These are phyloP conservation scores for Colletotrichum viniferum DNA, from an alignment of 2,329 filamentous ascomycete genomes.

Conservation along the genomic window DNA sequence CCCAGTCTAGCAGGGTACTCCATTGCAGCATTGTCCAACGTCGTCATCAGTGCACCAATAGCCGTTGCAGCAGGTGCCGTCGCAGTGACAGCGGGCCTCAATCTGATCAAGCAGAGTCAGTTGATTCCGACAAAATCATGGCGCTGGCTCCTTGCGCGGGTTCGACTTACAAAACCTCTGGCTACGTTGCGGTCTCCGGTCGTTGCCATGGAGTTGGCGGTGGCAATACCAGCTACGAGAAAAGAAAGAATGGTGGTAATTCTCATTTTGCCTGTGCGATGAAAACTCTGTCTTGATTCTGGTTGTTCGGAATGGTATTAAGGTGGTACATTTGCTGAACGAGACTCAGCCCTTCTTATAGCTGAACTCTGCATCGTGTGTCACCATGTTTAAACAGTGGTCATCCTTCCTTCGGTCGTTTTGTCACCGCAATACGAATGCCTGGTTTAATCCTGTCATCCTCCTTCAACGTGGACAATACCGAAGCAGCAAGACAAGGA, in stretches of 20 bases:
- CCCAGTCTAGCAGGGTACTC: not conserved
- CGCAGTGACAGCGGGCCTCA: constrained; percentile 1
- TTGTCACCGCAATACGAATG: not conserved
- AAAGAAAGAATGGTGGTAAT: not conserved
- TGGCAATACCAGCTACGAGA: not conserved
- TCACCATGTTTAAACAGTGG: not conserved
- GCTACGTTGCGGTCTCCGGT: not conserved
- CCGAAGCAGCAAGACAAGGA: not conserved
- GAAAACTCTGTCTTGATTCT: not conserved
- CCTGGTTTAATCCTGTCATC: not conserved
- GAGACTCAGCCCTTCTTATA: not conserved
- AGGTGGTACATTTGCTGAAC: not conserved
- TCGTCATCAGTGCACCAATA: constrained; percentile 3
- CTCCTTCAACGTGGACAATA: not conserved
- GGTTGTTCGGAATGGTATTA: not conserved
- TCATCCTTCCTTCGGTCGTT: not conserved
- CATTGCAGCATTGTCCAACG: not conserved
- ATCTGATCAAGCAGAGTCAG: not conserved
- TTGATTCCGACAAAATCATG: not conserved
- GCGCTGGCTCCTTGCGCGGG: not conserved
- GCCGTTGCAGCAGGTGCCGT: not conserved
- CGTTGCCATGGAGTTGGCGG: not conserved
- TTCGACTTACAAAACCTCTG: not conserved
- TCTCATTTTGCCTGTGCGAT: not conserved
- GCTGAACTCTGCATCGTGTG: not conserved